A percentile compares a stretch with the other conserved stretches of the same genome.
These are phyloP conservation scores for Microdochium bolleyi DNA, from an alignment of 2,329 filamentous ascomycete species.

Conservation along the genomic window DNA sequence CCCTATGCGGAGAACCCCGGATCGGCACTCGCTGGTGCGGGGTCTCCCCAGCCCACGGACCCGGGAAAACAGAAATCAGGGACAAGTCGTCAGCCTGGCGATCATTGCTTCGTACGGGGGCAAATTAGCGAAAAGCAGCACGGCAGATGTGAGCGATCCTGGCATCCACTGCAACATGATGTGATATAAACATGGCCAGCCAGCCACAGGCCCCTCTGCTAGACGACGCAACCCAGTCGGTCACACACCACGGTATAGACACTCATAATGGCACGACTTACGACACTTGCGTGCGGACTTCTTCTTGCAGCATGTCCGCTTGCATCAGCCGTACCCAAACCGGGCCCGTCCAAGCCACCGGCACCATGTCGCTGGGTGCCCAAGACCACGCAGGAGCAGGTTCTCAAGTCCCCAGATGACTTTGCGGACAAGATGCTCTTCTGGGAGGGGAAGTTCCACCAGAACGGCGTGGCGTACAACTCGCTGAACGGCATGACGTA, in stretches of 20 bases:
- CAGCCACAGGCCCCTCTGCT: too few relatives aligned
- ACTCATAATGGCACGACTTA: not conserved
- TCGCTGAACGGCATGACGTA: conserved; percentile 31
- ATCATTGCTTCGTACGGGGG: too few relatives aligned
- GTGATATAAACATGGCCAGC: not conserved
- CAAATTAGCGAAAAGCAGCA: too few relatives aligned
- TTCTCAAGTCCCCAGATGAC: conserved; percentile 17
- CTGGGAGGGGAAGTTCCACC: conserved; percentile 36
- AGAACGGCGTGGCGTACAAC: conserved; percentile 31
- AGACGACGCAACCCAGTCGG: too few relatives aligned
- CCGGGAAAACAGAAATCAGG: not conserved
- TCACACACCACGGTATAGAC: too few relatives aligned
- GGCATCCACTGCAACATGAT: not conserved
- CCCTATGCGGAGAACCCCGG: not conserved
- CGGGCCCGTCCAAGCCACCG: not conserved
- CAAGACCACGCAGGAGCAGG: conserved; percentile 8
- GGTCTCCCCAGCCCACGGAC: not conserved
- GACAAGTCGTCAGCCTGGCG: not conserved
- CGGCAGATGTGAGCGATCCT: too few relatives aligned
- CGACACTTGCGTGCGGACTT: not conserved
- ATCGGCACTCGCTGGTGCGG: not conserved
- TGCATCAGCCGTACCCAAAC: not conserved
- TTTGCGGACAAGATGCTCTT: conserved; percentile 29
- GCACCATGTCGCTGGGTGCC: not conserved
- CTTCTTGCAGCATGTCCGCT: not conserved